A percentile compares a stretch with the other conserved stretches of the same genome.
These are phyloP conservation scores for Phaeophleospora eucalypticola DNA, from an alignment of 2,329 filamentous ascomycete genomes.

Conservation along the genomic window DNA sequence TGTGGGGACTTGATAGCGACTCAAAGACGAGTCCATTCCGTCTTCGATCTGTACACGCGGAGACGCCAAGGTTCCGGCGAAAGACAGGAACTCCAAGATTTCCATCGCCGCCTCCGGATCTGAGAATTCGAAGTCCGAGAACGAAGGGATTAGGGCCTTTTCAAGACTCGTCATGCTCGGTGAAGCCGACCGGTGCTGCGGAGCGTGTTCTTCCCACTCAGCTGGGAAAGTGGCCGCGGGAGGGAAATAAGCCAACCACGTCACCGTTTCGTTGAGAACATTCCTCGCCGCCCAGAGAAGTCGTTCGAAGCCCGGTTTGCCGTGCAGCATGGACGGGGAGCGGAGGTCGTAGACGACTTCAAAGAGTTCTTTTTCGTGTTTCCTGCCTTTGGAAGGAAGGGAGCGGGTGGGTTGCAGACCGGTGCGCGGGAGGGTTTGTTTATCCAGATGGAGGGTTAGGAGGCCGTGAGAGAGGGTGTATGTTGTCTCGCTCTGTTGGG, in stretches of 20 bases:
- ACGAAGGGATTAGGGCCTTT: slow-evolving; percentile 29
- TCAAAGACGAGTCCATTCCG: slow-evolving; percentile 63
- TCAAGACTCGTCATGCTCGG: too few species aligned
- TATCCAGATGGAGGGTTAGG: slow-evolving; percentile 73
- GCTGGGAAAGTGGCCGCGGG: too few species aligned
- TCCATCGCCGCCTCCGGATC: slow-evolving; percentile 61
- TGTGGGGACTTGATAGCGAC: slow-evolving; percentile 59
- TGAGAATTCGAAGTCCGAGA: too few species aligned
- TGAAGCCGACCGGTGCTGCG: too few species aligned
- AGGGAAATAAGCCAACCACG: too few species aligned
- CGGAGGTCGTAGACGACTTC: slow-evolving; percentile 73
- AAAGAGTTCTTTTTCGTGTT: slow-evolving; percentile 69
- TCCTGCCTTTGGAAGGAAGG: slow-evolving; percentile 45
- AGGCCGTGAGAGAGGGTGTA: slow-evolving; percentile 69
- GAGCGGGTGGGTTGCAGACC: slow-evolving; percentile 72
- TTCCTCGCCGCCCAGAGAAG: slow-evolving; percentile 75
- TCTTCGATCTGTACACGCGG: slow-evolving; percentile 58
- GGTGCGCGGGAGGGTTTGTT: slow-evolving; percentile 74
- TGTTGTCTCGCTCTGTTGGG: slow-evolving; percentile 63
- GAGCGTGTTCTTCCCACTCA: too few species aligned
- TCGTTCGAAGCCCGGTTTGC: slow-evolving; percentile 77
- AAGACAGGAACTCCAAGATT: slow-evolving; percentile 69
- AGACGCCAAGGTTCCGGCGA: slow-evolving; percentile 58
- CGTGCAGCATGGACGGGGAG: slow-evolving; percentile 70
- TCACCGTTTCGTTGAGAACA: slow-evolving; percentile 62